These are phyloP conservation scores for Paraconiothyrium brasiliense DNA, from an alignment of 2,329 filamentous ascomycete genomes.

Conservation along the genomic window DNA sequence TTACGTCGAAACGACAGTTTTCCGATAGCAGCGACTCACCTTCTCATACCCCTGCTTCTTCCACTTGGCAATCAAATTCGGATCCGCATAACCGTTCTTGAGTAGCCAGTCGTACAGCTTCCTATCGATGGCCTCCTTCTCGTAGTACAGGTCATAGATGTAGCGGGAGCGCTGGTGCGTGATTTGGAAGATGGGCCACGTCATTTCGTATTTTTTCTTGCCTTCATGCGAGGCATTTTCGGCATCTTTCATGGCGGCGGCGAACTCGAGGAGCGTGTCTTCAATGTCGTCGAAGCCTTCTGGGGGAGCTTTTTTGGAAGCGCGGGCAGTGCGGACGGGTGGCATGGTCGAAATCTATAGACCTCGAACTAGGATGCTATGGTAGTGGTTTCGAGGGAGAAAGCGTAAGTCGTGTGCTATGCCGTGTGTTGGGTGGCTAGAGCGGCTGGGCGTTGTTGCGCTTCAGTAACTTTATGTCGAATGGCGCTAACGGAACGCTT, in stretches of 20 bases:
- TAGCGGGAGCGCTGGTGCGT: slow-evolving; percentile 91
- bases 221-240: slow-evolving; percentile 84
- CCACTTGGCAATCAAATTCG: slow-evolving; percentile 98
- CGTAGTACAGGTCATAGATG: slow-evolving; percentile 97
- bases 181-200: slow-evolving; percentile 98
- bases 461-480: slow-evolving; percentile 16
- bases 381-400: not conserved
- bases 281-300: slow-evolving; percentile 90
- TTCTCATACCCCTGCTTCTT: slow-evolving; percentile 99
- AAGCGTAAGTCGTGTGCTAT: not conserved
- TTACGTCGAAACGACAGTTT: too few species aligned
- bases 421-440: slow-evolving; percentile 6
- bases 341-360: slow-evolving; percentile 66
- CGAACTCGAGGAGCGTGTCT: slow-evolving; percentile 84
- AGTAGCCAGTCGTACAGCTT: slow-evolving; percentile 93
- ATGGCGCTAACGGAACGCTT: slow-evolving; percentile 40
- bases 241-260: slow-evolving; percentile 93
- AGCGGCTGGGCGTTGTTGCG: not conserved
- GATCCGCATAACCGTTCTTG: slow-evolving; percentile 96
- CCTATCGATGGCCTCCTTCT: slow-evolving; percentile 94
- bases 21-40: slow-evolving; percentile 59
- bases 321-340: slow-evolving; percentile 73
- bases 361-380: not conserved
- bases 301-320: slow-evolving; percentile 82
- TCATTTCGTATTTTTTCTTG: slow-evolving; percentile 87